Evolutionary conservation across 345 rosid species (phyloP).

Genomic region (Angophora floribunda): DNA sequence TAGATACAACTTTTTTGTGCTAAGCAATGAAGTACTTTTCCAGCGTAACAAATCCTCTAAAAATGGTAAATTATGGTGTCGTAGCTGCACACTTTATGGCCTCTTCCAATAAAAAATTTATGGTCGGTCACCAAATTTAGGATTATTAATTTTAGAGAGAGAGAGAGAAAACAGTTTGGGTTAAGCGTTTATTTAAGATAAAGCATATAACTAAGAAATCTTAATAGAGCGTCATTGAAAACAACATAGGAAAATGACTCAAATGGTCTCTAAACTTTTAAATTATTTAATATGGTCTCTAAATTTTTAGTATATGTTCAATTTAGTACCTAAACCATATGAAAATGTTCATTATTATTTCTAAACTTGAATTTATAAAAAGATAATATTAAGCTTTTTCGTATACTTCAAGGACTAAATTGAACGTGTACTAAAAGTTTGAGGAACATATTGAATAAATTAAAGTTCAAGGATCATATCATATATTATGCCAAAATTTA

Average conservation of each 20-base stretch:
- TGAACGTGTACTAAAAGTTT: not conserved
- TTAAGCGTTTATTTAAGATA: not conserved
- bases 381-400: not conserved
- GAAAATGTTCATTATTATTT: rapidly evolving
- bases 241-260: not conserved
- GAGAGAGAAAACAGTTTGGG: not conserved
- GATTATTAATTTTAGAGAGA: not conserved
- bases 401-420: not conserved
- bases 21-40: not conserved
- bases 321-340: not conserved
- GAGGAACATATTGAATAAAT: not conserved
- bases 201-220: not conserved
- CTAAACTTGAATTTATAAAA: not conserved
- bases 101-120: not conserved
- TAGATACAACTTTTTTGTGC: not conserved
- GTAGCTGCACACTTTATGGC: not conserved
- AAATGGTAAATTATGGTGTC: not conserved
- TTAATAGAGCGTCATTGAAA: not conserved
- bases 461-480: rapidly evolving
- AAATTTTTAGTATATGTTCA: not conserved
- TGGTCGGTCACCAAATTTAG: not conserved
- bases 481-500: not conserved
- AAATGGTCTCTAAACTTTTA: not conserved
- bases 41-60: not conserved
- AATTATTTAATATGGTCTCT: no score